phyloP scores from a whole-genome alignment of 352 stramenopile genomes.

The Globisporangium lucens region DNA sequence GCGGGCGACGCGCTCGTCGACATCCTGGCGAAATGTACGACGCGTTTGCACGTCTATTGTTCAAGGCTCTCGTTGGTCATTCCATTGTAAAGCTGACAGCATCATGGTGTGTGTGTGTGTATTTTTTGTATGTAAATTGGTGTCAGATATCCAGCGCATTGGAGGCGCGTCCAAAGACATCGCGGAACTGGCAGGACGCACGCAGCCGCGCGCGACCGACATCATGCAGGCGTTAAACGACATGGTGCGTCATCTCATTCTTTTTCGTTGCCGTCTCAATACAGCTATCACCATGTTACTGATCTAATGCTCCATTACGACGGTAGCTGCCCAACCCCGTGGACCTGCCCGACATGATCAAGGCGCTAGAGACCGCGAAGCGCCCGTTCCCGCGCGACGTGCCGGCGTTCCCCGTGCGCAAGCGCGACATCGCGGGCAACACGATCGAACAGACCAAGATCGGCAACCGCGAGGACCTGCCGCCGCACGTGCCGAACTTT shows the following conservation, averaged over 20 bases:
- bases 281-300: background rate
- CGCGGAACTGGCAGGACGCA: constrained; percentile 48
- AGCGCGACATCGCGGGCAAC: constrained; percentile 43
- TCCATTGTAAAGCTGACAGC: background rate
- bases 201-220: constrained; percentile 46
- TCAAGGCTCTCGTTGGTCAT: background rate
- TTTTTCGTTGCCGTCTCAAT: too few species aligned
- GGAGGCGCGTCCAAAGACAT: constrained; percentile 46
- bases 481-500: constrained; percentile 48
- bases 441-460: constrained; percentile 58
- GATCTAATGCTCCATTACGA: too few species aligned
- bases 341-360: constrained; percentile 44
- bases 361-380: constrained; percentile 50
- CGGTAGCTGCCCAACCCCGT: constrained; percentile 27
- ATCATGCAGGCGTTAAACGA: constrained; percentile 46
- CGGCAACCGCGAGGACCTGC: constrained; percentile 44
- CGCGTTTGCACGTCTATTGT: background rate
- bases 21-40: constrained; percentile 49
- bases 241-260: constrained; percentile 21
- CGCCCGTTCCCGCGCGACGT: constrained; percentile 54
- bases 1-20: constrained; percentile 48
- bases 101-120: background rate
- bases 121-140: background rate
- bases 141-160: constrained; percentile 55
- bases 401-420: constrained; percentile 44